Base-by-base conservation (phyloP, 768 basidiomycete genomes). In the Zangia roseola region DNA sequence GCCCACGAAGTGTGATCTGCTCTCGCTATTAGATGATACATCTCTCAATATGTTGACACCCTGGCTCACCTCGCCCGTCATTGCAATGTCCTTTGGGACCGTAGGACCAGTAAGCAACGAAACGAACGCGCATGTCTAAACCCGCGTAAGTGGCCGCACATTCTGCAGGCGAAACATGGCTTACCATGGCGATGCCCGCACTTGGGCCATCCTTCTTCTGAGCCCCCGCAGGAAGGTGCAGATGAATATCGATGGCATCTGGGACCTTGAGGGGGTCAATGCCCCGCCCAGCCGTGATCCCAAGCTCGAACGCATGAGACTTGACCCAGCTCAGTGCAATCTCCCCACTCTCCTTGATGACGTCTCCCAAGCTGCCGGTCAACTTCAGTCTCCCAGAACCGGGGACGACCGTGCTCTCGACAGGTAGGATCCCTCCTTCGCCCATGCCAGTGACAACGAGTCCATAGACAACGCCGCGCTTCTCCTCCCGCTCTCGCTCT, bases 151-250 rank as follows among this genome's bases (percentile, higher is more conserved):
- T 33, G 26, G 37, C n/a, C 16, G 9, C 25, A 21, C 8, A 26
- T n/a, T 0, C 8, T 38, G 8, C 38, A 24, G 20, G 10, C 14
- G 7, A 30, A 40, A 2, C 2, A 14, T 39, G 61, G 4, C 74
- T 49, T 52, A 91, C 88, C 82, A 94, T 92, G 1, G 90, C 89
- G 20, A 94, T 76, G 2, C 93, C 93, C 0, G 92, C 93, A 60
- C 88, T 91, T 0, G 93, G 92, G 0, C 94, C 93, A 59, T 95
- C 93, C 71, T 95, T 97, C 78, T 85, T 91, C 67, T 93, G 88
- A 2, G 91, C 88, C 0, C 94, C 94, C 1, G 88, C 79, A 1
- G 94, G 94, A 9, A 95, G 73, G 62, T 97, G 94, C 14, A 94
- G 71, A 59, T 97, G 94, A 10, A 97, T 71, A 61, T 97, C 92